Evolutionary conservation across 495 filamentous ascomycete species (phyloP).

Genomic region (Cudoniella acicularis): DNA sequence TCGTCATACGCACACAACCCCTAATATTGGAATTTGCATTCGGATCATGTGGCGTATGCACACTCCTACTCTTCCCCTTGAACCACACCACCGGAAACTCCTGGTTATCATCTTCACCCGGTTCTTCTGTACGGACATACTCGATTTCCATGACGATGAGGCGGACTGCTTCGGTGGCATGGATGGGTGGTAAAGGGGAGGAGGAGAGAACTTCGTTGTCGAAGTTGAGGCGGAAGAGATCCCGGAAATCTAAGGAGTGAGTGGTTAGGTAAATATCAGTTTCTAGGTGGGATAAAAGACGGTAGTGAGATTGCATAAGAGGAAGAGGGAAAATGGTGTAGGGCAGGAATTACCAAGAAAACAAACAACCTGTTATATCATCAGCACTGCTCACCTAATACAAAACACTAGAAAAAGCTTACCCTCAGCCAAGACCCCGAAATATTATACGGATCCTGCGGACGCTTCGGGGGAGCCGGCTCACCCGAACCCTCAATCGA

Average conservation of each 20-base stretch:
- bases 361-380: slow-evolving; percentile 36
- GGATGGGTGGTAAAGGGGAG: slow-evolving; percentile 42
- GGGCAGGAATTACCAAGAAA: slow-evolving; percentile 32
- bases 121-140: slow-evolving; percentile 46
- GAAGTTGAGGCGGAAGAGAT: slow-evolving; percentile 62
- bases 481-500: slow-evolving; percentile 23
- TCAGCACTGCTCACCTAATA: neutral
- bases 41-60: slow-evolving; percentile 55
- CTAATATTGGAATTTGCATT: slow-evolving; percentile 52
- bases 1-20: slow-evolving; percentile 54
- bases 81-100: slow-evolving; percentile 56
- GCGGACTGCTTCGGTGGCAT: slow-evolving; percentile 56
- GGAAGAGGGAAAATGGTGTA: no score
- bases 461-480: slow-evolving; percentile 34
- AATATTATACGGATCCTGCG: slow-evolving; percentile 55
- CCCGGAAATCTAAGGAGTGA: slow-evolving; percentile 47
- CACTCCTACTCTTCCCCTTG: slow-evolving; percentile 46
- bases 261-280: neutral
- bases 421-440: slow-evolving; percentile 57
- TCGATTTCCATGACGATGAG: slow-evolving; percentile 60
- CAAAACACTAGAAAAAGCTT: slow-evolving; percentile 6
- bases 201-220: slow-evolving; percentile 23
- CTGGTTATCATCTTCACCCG: slow-evolving; percentile 47
- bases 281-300: neutral
- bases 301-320: neutral